A percentile compares a stretch with the other conserved stretches of the same genome.
Evolutionary conservation across 2,329 filamentous ascomycete genomes (phyloP).

Genomic region (Cladophialophora carrionii): DNA sequence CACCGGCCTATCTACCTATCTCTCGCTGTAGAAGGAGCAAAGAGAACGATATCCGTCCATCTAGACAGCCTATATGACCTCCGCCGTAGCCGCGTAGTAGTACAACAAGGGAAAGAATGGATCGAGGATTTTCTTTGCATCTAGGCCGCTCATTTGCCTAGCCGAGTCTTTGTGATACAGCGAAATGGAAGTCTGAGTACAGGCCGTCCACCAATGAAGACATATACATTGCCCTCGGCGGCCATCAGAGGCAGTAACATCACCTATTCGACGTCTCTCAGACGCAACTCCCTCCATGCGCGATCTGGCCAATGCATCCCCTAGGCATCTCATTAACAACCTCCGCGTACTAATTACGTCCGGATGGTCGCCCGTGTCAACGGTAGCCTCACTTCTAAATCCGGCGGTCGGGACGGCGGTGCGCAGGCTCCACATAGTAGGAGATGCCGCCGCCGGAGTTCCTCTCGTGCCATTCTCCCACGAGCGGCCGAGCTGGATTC

Average conservation of each 20-base stretch:
- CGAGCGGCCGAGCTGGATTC: background rate
- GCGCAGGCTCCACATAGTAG: slow-evolving; percentile 9
- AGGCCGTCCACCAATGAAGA: background rate
- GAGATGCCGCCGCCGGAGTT: slow-evolving; percentile 1
- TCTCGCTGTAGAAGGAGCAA: background rate
- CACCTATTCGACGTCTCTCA: background rate
- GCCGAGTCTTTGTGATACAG: background rate
- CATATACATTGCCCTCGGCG: too few relatives aligned
- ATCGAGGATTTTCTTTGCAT: background rate
- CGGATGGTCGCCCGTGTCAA: background rate
- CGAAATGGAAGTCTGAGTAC: background rate
- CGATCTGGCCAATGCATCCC: background rate
- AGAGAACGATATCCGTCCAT: background rate
- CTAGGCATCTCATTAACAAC: too few relatives aligned
- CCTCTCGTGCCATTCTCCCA: background rate
- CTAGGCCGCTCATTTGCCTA: background rate
- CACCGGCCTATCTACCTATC: background rate
- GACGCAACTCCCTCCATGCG: background rate
- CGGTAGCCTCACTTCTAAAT: background rate
- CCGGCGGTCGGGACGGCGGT: background rate
- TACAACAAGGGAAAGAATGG: background rate
- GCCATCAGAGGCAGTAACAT: background rate
- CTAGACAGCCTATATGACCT: background rate
- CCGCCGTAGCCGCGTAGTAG: background rate
- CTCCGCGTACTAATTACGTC: background rate